Evolutionary conservation across 2,329 filamentous ascomycete genomes (phyloP).

Genomic region (Ceratocystiopsis minuta): DNA sequence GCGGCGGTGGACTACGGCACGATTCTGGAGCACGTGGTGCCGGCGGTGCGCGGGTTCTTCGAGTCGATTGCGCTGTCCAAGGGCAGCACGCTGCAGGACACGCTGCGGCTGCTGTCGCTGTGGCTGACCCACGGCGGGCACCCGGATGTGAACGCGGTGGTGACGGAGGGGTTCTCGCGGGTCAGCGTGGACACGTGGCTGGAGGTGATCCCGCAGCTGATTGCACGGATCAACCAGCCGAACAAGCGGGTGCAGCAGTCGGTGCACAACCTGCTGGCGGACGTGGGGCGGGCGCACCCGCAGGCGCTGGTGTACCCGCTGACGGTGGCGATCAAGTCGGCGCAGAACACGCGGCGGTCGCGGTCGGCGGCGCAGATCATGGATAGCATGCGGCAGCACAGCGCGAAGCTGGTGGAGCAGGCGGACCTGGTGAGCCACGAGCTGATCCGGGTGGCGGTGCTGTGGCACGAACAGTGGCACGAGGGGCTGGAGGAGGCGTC

Average conservation of each 20-base stretch:
- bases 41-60: conserved; percentile 91
- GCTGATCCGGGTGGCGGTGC: conserved; percentile 84
- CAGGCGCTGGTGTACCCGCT: conserved; percentile 93
- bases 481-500: conserved; percentile 95
- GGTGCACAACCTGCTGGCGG: conserved; percentile 79
- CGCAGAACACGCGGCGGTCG: conserved; percentile 62
- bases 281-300: conserved; percentile 85
- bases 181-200: conserved; percentile 98
- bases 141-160: conserved; percentile 68
- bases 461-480: conserved; percentile 99
- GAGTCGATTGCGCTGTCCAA: conserved; percentile 86
- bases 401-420: conserved; percentile 79
- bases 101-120: conserved; percentile 73
- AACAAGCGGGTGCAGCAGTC: conserved; percentile 75
- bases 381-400: conserved; percentile 95
- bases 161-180: conserved; percentile 77
- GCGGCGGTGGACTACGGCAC: conserved; percentile 44
- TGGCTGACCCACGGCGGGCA: conserved; percentile 93
- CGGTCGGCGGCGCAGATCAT: conserved; percentile 85
- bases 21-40: conserved; percentile 76
- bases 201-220: conserved; percentile 91
- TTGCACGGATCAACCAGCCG: conserved; percentile 92
- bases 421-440: conserved; percentile 91
- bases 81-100: conserved; percentile 89
- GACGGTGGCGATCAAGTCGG: conserved; percentile 94